These are phyloP conservation scores for Infundibulicybe gibba DNA, from an alignment of 768 basidiomycete species.

Conservation along the genomic window DNA sequence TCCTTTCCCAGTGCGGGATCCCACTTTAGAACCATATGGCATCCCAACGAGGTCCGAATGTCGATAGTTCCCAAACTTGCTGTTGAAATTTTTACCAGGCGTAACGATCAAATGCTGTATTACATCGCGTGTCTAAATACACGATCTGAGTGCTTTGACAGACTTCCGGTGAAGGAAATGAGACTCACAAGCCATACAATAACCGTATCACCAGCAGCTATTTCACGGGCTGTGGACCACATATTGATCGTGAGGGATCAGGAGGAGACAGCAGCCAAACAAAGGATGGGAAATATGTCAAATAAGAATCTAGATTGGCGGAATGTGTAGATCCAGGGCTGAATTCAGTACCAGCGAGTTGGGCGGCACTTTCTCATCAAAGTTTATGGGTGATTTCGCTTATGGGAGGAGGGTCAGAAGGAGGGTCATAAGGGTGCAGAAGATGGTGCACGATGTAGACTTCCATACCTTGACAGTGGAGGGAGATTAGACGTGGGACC, in stretches of 20 bases:
- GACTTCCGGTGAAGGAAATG: constrained; percentile 1
- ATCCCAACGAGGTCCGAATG: constrained; percentile 86
- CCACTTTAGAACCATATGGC: constrained; percentile 89
- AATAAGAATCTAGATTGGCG: too few relatives aligned
- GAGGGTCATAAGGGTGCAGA: too few relatives aligned
- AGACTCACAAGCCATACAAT: constrained; percentile 75
- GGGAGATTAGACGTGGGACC: too few relatives aligned
- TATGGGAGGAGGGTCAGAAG: too few relatives aligned
- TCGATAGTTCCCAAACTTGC: constrained; percentile 83
- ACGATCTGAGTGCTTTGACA: constrained; percentile 8
- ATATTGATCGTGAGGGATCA: constrained; percentile 33
- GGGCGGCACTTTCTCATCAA: too few relatives aligned
- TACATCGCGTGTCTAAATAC: constrained; percentile 72
- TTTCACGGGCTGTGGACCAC: constrained; percentile 71
- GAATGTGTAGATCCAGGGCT: too few relatives aligned
- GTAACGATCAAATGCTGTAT: constrained; percentile 74
- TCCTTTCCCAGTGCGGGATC: constrained; percentile 72
- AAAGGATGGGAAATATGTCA: too few relatives aligned
- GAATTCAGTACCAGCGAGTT: too few relatives aligned
- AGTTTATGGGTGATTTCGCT: too few relatives aligned
- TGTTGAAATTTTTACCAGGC: constrained; percentile 81
- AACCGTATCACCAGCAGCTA: constrained; percentile 75
- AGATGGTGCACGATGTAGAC: too few relatives aligned
- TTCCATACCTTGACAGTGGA: too few relatives aligned
- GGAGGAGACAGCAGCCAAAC: neutral